Percentiles rank a stretch among this genome's conserved stretches.
phyloP scores from a whole-genome alignment of 2,329 filamentous ascomycete species.

The Colletotrichum plurivorum region DNA sequence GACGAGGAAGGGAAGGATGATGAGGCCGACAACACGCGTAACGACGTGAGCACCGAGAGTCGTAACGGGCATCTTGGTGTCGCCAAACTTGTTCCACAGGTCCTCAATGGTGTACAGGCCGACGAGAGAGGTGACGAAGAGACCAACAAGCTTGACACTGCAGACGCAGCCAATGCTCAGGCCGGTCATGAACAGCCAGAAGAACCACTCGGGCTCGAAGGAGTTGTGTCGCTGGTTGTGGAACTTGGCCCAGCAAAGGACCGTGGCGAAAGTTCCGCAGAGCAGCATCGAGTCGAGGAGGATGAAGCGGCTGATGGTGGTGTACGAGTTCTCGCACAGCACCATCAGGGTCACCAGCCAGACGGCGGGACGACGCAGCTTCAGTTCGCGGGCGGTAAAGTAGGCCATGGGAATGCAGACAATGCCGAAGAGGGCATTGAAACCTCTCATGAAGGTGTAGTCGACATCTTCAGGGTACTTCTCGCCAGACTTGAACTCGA shows the following conservation, averaged over 20 bases:
- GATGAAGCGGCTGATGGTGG: conserved; percentile 98
- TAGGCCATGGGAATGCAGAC: conserved; percentile 94
- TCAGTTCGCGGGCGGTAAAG: conserved; percentile 92
- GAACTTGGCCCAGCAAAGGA: conserved; percentile 97
- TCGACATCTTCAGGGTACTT: conserved; percentile 93
- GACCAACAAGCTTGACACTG: conserved; percentile 98
- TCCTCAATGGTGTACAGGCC: conserved; percentile 97
- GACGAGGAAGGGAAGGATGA: conserved; percentile 88
- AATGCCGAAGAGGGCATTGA: conserved; percentile 96
- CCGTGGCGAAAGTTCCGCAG: conserved; percentile 98
- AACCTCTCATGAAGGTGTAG: conserved; percentile 98
- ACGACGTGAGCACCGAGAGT: conserved; percentile 83
- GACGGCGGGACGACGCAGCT: conserved; percentile 87
- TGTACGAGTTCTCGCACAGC: conserved; percentile 98
- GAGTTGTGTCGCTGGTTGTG: conserved; percentile 88
- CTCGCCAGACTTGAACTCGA: conserved; percentile 99
- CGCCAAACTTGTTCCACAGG: conserved; percentile 97
- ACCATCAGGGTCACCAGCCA: conserved; percentile 98
- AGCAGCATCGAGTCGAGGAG: conserved; percentile 98
- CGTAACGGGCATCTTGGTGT: conserved; percentile 86
- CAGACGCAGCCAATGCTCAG: conserved; percentile 97
- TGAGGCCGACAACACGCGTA: conserved; percentile 87
- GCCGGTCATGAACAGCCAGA: conserved; percentile 94
- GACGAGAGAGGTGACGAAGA: conserved; percentile 95
- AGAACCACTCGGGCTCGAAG: conserved; percentile 93